Base-by-base conservation (phyloP, 2,329 filamentous ascomycete species). In the Sporothrix humicola region DNA sequence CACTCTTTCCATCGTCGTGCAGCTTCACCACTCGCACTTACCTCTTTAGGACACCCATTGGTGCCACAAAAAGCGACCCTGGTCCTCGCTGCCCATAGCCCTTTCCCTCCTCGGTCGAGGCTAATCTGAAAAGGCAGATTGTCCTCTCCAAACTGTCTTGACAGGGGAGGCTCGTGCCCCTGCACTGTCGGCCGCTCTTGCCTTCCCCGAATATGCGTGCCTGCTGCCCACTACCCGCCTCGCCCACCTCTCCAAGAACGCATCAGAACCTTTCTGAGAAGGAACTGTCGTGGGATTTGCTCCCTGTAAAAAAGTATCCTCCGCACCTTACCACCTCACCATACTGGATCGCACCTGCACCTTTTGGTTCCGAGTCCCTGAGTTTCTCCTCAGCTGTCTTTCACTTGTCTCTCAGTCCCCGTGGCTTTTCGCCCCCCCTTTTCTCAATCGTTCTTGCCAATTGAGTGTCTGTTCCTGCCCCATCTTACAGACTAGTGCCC, bases 1-100 rank as follows among this genome's bases (percentile, higher is more conserved):
- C 20, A 50, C 52, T 70, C 52, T 58, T 70, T 70, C 68, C 68
- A 66, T 66, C 61, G 48, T 23, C 31, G 17, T 69, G 50, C 66
- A 69, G 50, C 23, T 31, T 46, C 52, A 31, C 65, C 26, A 52
- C 17, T 54, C 48, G 59, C 59, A 54, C 71, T 73, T 73, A 31
- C 61, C 63, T 15, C 54, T 59, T 52, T 50, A 44, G 71, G 71
- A 69, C 37, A 20, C n/a, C 37, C 17, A 10, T 42, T 58, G n/a
- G 68, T 70, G 37, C 52, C 50, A 69, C 17, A 54, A 54, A 20
- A 20, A 5, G 9, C 20, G 17, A 46, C 46, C 20, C 63, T 10
- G 44, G 44, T 46, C 61, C 10, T 23, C 63, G 13, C n/a, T 48
- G 58, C 46, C 5, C 23, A 31, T 17, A 52, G 66, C 26, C 66